Base-by-base conservation (phyloP, 75 land plant species). In the Isoetes taiwanensis region DNA sequence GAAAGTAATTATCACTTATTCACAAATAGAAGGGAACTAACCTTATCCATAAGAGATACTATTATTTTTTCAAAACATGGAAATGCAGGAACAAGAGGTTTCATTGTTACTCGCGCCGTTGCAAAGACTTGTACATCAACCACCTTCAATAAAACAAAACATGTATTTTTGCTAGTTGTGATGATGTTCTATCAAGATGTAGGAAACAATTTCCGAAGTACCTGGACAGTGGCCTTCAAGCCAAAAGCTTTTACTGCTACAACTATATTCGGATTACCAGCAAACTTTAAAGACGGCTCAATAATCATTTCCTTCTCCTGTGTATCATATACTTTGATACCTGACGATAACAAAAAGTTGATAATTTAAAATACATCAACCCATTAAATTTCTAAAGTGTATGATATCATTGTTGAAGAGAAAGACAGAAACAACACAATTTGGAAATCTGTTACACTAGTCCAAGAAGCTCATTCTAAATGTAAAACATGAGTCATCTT, bases 171-270 rank as follows among this genome's bases (percentile, higher is more conserved):
- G 23, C 12, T 9, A 37, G n/a, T n/a, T n/a, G n/a, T n/a, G n/a
- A n/a, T n/a, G n/a, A n/a, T n/a, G n/a, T n/a, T n/a, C n/a, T n/a
- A n/a, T n/a, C n/a, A n/a, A n/a, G n/a, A n/a, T n/a, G n/a, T n/a
- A n/a, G n/a, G n/a, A n/a, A n/a, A n/a, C 14, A 37, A 9, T 37
- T 9, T 37, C 39, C 50, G 4, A 46, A 16, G 16, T 6, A 67
- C 95, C 82, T 88, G 95, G 16, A 78, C 77, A 24, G 90, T 78
- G 28, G 85, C 90, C 59, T 57, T 81, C 43, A 84, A 39, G 4
- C 95, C 95, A 74, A 73, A 84, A 42, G 95, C 90, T 70, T 84
- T 88, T 17, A 76, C 78, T 28, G 74, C 78, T 39, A 81, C 80
- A 30, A 50, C 54, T 26, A 88, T 58, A 54, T 88, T 84, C 28